Conservation (phyloP, 306 rosid genomes). For the Comarum palustre region DNA sequence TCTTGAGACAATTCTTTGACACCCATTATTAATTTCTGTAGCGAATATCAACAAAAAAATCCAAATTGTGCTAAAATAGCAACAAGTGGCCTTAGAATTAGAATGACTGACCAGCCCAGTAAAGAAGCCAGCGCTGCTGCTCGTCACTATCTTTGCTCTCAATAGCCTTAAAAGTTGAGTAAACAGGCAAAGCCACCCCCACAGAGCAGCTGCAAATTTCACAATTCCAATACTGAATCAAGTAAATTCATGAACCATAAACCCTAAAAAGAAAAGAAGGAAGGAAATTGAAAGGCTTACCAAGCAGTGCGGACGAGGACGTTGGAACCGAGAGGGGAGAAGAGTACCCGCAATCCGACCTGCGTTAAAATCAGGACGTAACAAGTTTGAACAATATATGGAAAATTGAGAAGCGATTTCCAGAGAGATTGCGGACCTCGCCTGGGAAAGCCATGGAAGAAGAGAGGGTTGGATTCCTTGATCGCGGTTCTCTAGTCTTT, state of each 20-base stretch:
- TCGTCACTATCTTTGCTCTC: slow-evolving; percentile 45
- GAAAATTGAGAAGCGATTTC: background rate
- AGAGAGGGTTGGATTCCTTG: no score
- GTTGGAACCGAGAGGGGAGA: slow-evolving; percentile 38
- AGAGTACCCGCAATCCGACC: slow-evolving; percentile 46
- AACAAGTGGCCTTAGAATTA: background rate
- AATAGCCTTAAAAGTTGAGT: slow-evolving; percentile 57
- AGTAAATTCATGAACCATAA: background rate
- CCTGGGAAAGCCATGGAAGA: slow-evolving; percentile 17
- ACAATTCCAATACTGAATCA: background rate
- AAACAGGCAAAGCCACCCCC: slow-evolving; percentile 51
- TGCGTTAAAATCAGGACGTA: slow-evolving; percentile 1
- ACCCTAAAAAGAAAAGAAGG: background rate
- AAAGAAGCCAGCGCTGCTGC: slow-evolving; percentile 47
- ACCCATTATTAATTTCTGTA: background rate
- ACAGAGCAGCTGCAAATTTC: slow-evolving; percentile 42
- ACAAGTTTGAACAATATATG: background rate
- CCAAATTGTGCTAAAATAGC: background rate
- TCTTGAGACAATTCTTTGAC: background rate
- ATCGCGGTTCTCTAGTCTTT: no score
- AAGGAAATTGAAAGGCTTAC: slow-evolving; percentile 14
- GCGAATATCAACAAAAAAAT: background rate
- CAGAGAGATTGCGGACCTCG: slow-evolving; percentile 20
- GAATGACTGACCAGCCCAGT: slow-evolving; percentile 50
- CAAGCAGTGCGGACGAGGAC: slow-evolving; percentile 44